phyloP scores from a whole-genome alignment of 2,329 filamentous ascomycete genomes.

The Aspergillus fischeri region DNA sequence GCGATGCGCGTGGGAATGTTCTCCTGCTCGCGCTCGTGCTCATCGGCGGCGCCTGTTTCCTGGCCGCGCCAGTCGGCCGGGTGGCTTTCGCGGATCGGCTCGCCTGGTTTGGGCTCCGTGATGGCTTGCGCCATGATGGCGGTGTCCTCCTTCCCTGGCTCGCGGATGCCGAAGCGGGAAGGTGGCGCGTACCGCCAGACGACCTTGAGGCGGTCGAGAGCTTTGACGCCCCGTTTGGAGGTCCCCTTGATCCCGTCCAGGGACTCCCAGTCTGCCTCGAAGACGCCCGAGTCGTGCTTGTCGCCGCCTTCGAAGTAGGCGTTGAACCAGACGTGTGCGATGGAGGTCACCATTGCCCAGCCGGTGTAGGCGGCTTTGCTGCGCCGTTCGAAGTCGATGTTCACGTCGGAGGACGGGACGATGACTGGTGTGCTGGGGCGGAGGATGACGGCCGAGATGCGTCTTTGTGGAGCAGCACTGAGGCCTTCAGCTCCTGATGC shows the following conservation, averaged over 20 bases:
- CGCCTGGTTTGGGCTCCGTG: constrained; percentile 61
- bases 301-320: constrained; percentile 82
- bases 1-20: constrained; percentile 5
- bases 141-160: constrained; percentile 21
- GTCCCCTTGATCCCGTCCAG: constrained; percentile 97
- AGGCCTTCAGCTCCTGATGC: constrained; percentile 6
- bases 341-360: constrained; percentile 83
- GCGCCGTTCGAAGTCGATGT: constrained; percentile 82
- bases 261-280: constrained; percentile 67
- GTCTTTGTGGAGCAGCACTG: constrained; percentile 44
- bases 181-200: constrained; percentile 64
- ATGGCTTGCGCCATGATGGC: constrained; percentile 45
- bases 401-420: constrained; percentile 78
- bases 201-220: constrained; percentile 76
- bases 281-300: constrained; percentile 65
- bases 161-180: constrained; percentile 8
- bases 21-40: constrained; percentile 9
- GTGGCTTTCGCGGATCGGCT: constrained; percentile 64
- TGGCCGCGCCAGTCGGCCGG: constrained; percentile 72
- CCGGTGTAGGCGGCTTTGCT: constrained; percentile 74
- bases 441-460: constrained; percentile 73
- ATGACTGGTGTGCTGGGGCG: constrained; percentile 65
- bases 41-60: constrained; percentile 31
- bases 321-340: constrained; percentile 98
- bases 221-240: constrained; percentile 72